Conservation (phyloP, 306 rosid genomes). For the Alnus glutinosa region DNA sequence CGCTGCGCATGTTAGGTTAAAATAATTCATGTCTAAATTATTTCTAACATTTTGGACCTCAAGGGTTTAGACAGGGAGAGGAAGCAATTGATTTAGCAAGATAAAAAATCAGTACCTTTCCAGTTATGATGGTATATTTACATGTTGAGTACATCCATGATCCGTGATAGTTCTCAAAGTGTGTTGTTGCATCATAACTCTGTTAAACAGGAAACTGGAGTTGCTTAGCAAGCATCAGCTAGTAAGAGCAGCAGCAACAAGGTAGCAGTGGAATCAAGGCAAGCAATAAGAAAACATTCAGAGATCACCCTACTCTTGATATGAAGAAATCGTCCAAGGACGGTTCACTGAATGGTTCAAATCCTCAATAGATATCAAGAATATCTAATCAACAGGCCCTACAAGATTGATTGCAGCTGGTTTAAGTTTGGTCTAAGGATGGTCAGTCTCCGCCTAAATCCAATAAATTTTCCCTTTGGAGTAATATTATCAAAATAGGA, state of each 20-base stretch:
- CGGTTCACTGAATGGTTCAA: slow-evolving; percentile 87
- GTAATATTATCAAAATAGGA: slow-evolving; percentile 96
- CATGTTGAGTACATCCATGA: slow-evolving; percentile 87
- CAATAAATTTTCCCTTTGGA: slow-evolving; percentile 90
- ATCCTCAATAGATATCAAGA: slow-evolving; percentile 79
- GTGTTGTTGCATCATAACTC: slow-evolving; percentile 98
- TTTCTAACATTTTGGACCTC: not conserved
- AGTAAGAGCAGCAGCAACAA: not conserved
- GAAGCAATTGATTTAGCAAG: slow-evolving; percentile 1
- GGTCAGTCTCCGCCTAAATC: slow-evolving; percentile 94
- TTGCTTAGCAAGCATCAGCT: not conserved
- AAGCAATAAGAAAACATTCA: not conserved
- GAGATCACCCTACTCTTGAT: slow-evolving; percentile 66
- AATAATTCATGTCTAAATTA: too few species aligned
- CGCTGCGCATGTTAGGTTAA: too few species aligned
- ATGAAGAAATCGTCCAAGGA: slow-evolving; percentile 83
- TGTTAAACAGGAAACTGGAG: slow-evolving; percentile 38
- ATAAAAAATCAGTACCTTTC: slow-evolving; percentile 61
- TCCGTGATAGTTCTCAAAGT: slow-evolving; percentile 74
- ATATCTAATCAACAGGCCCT: slow-evolving; percentile 87
- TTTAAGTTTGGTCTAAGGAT: slow-evolving; percentile 79
- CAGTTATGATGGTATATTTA: slow-evolving; percentile 71
- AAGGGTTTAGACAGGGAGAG: slow-evolving; percentile 2
- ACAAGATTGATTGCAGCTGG: slow-evolving; percentile 90
- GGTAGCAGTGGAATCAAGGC: not conserved